phyloP scores from a whole-genome alignment of 371 early-diverging fungal species.

The Apophysomyces ossiformis region DNA sequence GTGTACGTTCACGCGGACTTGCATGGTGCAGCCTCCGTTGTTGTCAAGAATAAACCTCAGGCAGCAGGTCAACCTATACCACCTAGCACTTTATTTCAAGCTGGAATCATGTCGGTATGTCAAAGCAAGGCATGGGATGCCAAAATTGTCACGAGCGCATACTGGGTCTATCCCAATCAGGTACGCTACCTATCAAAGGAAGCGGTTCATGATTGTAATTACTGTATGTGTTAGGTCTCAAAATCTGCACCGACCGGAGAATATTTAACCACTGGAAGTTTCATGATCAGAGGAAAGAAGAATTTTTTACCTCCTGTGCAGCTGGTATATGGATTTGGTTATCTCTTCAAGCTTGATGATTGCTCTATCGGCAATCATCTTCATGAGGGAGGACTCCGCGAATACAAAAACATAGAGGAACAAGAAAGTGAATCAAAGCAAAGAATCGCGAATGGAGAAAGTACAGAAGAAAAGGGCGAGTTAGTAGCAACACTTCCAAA shows the following conservation, averaged over 20 bases:
- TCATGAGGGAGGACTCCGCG: slow-evolving; percentile 42
- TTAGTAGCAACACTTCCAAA: not conserved
- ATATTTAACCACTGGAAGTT: slow-evolving; percentile 93
- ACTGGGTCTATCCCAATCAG: slow-evolving; percentile 95
- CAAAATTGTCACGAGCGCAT: slow-evolving; percentile 95
- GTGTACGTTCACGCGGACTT: slow-evolving; percentile 97
- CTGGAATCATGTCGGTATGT: slow-evolving; percentile 96
- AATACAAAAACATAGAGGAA: slow-evolving; percentile 18
- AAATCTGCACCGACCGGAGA: slow-evolving; percentile 98
- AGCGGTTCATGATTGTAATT: not conserved
- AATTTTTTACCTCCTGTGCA: slow-evolving; percentile 94
- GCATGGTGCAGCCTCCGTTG: slow-evolving; percentile 93
- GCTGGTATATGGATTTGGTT: slow-evolving; percentile 96
- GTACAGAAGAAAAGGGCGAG: too few relatives aligned
- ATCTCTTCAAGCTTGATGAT: slow-evolving; percentile 90
- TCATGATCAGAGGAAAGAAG: slow-evolving; percentile 98
- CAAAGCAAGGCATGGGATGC: slow-evolving; percentile 98
- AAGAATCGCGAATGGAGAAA: too few relatives aligned
- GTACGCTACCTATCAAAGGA: slow-evolving; percentile 15
- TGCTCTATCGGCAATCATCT: slow-evolving; percentile 75
- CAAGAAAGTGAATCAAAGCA: not conserved
- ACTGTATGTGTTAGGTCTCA: slow-evolving; percentile 60
- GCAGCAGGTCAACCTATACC: slow-evolving; percentile 74
- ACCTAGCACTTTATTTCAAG: slow-evolving; percentile 92
- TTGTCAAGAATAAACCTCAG: slow-evolving; percentile 86